Evolutionary conservation across 306 rosid species (phyloP), one percentile per base, ranked within the genome.

Genomic region (Begonia masoniana): DNA sequence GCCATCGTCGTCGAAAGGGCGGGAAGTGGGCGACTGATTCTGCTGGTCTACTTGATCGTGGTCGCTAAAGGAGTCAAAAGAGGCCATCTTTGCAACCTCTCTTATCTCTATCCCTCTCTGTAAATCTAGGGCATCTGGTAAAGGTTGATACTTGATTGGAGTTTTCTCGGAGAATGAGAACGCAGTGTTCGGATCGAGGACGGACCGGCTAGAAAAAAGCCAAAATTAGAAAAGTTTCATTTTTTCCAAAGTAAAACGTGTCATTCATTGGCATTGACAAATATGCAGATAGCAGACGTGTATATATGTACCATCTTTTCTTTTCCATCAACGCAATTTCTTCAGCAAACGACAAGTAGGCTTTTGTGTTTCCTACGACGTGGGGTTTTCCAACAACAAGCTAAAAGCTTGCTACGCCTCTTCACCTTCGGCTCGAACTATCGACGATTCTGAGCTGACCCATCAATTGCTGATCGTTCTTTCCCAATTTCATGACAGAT

Each of bases 381-480:
- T 31, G 39, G 39, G 2, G 39, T 31, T 31, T 26, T 31, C 8
- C 9, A 21, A 31, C 39, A 1, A 31, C 2, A 31, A 7, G 39
- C 39, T 31, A 7, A 31, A 31, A 31, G 39, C 9, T 31, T 31
- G 39, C 39, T 5, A 5, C 39, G 39, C 39, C 39, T 31, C 39
- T 31, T 7, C 39, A 31, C 39, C 39, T 45, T 45, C 49, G 15
- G 2, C 49, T 45, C n/a, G 13, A n/a, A 10, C 13, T 45, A 10
- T 45, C 14, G 6, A 45, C 15, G n/a, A 45, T 12, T 45, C 39
- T 31, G 39, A 31, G 15, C 26, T n/a, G 43, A 14, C 49, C 43
- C 43, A 47, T 23, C 31, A 51, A 84, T 85, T 91, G 75, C 72
- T 24, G 79, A 82, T 61, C 82, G 91, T 82, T 69, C 77, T 82